phyloP scores from a whole-genome alignment of 2,329 filamentous ascomycete genomes.

The Colletotrichum melonis region DNA sequence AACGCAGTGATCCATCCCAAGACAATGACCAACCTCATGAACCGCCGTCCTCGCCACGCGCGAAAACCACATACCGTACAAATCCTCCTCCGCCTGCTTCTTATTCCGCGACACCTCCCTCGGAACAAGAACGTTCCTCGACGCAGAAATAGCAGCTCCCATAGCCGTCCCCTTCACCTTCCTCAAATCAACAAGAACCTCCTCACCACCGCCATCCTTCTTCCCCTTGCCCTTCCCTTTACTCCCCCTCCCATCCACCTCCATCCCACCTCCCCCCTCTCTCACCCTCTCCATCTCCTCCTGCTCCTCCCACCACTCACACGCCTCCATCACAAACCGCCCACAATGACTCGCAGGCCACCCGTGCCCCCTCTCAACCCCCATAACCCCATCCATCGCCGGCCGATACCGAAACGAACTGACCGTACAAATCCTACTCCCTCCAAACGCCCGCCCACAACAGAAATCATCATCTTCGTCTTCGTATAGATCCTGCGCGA shows the following conservation, averaged over 20 bases:
- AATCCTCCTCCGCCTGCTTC: conserved; percentile 34
- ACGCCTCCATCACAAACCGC: conserved; percentile 56
- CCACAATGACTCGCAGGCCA: conserved; percentile 75
- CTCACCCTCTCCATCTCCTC: conserved; percentile 57
- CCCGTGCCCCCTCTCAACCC: conserved; percentile 60
- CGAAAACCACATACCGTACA: conserved; percentile 65
- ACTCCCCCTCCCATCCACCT: not conserved
- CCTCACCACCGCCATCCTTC: not conserved
- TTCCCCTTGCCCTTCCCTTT: not conserved
- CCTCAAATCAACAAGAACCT: not conserved
- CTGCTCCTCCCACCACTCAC: conserved; percentile 34
- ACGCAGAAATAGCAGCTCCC: conserved; percentile 47
- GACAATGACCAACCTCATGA: conserved; percentile 76
- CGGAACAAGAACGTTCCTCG: conserved; percentile 36
- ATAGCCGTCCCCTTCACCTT: conserved; percentile 42
- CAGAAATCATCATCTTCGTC: conserved; percentile 74
- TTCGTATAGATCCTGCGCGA: conserved; percentile 74
- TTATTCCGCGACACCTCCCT: conserved; percentile 25
- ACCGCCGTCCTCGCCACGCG: conserved; percentile 67
- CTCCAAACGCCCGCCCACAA: conserved; percentile 75
- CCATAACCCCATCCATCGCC: conserved; percentile 50
- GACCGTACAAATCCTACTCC: conserved; percentile 70
- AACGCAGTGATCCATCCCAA: conserved; percentile 73
- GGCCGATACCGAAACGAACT: conserved; percentile 70
- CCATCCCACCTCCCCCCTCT: not conserved